Percentiles rank a stretch among this genome's conserved stretches.
These are phyloP conservation scores for Globisporangium carolinianum DNA, from an alignment of 352 stramenopile genomes.

Conservation along the genomic window DNA sequence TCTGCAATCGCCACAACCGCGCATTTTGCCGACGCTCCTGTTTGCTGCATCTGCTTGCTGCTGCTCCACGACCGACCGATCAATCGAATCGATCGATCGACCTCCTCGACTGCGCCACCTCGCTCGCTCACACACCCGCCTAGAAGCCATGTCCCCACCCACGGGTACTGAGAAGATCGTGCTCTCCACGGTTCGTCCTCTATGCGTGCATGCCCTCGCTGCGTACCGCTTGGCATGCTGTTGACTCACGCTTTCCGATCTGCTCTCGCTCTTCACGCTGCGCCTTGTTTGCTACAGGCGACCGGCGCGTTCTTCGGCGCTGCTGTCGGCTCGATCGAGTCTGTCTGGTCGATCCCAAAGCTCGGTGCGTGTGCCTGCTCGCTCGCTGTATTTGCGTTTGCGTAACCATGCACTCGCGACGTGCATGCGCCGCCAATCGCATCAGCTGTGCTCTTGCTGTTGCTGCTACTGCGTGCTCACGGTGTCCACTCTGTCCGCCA, in stretches of 20 bases:
- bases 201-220: neutral
- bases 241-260: neutral
- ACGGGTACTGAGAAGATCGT: slow-evolving; percentile 75
- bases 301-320: slow-evolving; percentile 75
- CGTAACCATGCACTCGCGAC: neutral
- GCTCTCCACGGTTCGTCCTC: slow-evolving; percentile 44
- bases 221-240: neutral
- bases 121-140: slow-evolving; percentile 3
- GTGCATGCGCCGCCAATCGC: neutral
- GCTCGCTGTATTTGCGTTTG: neutral
- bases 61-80: too few species aligned
- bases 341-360: slow-evolving; percentile 84
- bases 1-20: neutral
- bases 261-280: neutral
- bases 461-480: too few species aligned
- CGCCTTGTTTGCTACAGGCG: slow-evolving; percentile 23
- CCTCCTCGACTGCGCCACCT: neutral
- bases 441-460: too few species aligned
- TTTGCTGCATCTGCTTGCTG: neutral
- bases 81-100: neutral
- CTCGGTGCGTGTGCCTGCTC: slow-evolving; percentile 38
- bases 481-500: neutral
- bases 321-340: slow-evolving; percentile 68
- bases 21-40: neutral
- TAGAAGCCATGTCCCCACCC: slow-evolving; percentile 44